Base-by-base conservation (phyloP, 805 yeast genomes). In the Hanseniaspora mollemarum region DNA sequence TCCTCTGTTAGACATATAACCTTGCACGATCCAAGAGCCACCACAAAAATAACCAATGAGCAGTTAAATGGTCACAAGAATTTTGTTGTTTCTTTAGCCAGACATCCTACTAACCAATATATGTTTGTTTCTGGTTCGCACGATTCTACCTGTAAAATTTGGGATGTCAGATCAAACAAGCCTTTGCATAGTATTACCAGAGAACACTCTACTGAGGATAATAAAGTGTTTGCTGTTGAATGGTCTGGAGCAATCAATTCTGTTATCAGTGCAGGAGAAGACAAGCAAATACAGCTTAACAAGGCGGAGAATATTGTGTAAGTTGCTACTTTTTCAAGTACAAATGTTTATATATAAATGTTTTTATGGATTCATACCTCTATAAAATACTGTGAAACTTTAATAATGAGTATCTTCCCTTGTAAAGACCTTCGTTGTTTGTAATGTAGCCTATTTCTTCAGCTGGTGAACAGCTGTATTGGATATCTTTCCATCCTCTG, bases 1-100 rank as follows among this genome's bases (percentile, higher is more conserved):
- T 87, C 96, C 1, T 82, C 95, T 12, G 96, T 96, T n/a, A 82
- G 98, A 67, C 97, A 92, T 66, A 88, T 92, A 56, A 81, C 87
- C 50, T 71, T 92, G 54, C 94, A 87, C 61, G 98, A 92, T 64
- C 96, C 97, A 41, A 77, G 98, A 63, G 66, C 77, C 0, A 72
- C 81, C 2, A 71, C 76, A 5, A 74, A 78, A 7, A 74, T 81
- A 36, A 73, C 79, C 15, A 81, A 80, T 52, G 80, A 76, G 50
- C 94, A 87, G 65, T 73, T 92, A 49, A 71, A 78, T 44, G 98
- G 98, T 5, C 98, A 92, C 65, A 77, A 82, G 40, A 90, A 88
- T 67, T 88, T 92, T 62, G 97, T 92, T 35, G 90, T 82, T 10
- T 75, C 81, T 1, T 70, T 92, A 57, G 77, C 81, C 26, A 76